Base-by-base conservation (phyloP, 2,329 filamentous ascomycete species). In the Cladosporium sp. region DNA sequence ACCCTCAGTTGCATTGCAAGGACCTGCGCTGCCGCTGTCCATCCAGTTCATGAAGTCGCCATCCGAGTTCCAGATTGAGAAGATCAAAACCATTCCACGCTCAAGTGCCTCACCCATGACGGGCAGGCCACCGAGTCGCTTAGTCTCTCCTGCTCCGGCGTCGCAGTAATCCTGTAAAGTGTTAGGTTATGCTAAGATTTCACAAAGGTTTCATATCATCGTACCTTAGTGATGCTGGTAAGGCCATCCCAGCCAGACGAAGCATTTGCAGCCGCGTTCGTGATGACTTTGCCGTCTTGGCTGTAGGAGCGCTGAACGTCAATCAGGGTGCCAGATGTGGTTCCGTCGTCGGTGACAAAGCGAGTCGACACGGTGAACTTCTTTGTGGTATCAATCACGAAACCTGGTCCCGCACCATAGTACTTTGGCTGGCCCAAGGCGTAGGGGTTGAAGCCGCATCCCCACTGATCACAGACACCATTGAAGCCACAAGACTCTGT, bases 21-120 rank as follows among this genome's bases (percentile, higher is more conserved):
- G 83, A 0, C 83, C 83, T 2, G 77, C 70, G 42, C 71, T 72
- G 3, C 76, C 76, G 55, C 74, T 70, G 77, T 90, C 87, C 68
- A 90, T 82, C 88, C 87, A 90, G 69, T 87, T 81, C 86, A 90
- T 89, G 76, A 87, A 81, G 69, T 82, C 74, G 62, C 81, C 72
- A 73, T 88, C 82, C 74, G 88, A 85, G 68, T 87, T 83, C 83
- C 83, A 85, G 62, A 85, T 73, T 17, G 76, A 80, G 78, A 88
- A 79, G 65, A 86, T 84, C 15, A 88, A 77, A 42, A 86, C 84
- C 81, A 87, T 84, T 39, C 83, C 84, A 37, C 77, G 65, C 8
- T 72, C 69, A 39, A 88, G 72, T 37, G 82, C 85, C 0, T 73
- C 68, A 61, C 79, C 77, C 79, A 88, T 83, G 47, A 71, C 73